Conservation (phyloP, 129 eudicot genomes). For the Flaveria ramosissima region DNA sequence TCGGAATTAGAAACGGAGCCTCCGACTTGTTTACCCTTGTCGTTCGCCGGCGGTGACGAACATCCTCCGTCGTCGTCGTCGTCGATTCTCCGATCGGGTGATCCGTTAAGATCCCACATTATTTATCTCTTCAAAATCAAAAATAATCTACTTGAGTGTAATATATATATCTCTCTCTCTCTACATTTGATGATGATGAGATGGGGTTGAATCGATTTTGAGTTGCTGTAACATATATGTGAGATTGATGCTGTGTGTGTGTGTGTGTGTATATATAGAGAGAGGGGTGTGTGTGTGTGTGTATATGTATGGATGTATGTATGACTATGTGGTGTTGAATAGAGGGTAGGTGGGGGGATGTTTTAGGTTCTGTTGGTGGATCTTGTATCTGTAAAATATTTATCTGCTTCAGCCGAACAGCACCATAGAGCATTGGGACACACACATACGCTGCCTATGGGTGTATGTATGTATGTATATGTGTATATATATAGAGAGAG, state of each 20-base stretch:
- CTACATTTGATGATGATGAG: too few relatives aligned
- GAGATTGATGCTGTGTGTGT: background rate
- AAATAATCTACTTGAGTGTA: background rate
- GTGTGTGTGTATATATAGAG: background rate
- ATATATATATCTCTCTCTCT: too few relatives aligned
- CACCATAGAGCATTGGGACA: constrained; percentile 20
- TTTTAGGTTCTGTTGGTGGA: constrained; percentile 34
- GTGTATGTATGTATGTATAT: constrained; percentile 19
- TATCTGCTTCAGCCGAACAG: constrained; percentile 20
- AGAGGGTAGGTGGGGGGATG: constrained; percentile 17
- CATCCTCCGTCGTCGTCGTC: background rate
- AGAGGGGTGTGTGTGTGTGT: background rate
- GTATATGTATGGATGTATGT: background rate
- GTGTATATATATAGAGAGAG: background rate
- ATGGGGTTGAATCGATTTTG: background rate
- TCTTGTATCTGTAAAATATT: constrained; percentile 35
- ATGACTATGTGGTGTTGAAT: background rate
- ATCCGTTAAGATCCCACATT: constrained; percentile 96
- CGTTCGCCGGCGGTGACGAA: constrained; percentile 2
- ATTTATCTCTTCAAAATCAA: background rate
- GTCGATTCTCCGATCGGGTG: constrained; percentile 45
- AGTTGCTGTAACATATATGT: constrained; percentile 1
- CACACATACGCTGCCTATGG: background rate
- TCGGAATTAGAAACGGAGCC: constrained; percentile 56
- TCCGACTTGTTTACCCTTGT: constrained; percentile 58